These are phyloP conservation scores for Fusarium lyarnte DNA, from an alignment of 2,329 filamentous ascomycete genomes.

Conservation along the genomic window DNA sequence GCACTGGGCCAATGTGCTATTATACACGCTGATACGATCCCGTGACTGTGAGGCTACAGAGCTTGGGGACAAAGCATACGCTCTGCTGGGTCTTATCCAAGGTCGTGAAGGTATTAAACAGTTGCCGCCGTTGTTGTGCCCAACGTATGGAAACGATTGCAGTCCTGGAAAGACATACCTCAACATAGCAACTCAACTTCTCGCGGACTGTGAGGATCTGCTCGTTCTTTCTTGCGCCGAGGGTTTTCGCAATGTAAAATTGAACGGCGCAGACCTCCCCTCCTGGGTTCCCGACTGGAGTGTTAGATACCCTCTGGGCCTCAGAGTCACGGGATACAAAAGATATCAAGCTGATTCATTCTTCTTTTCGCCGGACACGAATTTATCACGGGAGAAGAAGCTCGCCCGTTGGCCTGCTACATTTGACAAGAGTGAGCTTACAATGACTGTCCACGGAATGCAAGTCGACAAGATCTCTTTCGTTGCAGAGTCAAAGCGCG, in stretches of 20 bases:
- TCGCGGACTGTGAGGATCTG: not conserved
- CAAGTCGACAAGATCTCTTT: not conserved
- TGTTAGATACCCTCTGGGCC: not conserved
- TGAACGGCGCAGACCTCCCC: not conserved
- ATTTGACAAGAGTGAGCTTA: not conserved
- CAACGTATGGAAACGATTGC: accelerated
- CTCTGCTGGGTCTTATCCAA: not conserved
- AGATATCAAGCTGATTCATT: not conserved
- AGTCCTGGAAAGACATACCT: not conserved
- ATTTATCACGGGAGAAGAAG: not conserved
- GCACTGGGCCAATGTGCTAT: not conserved
- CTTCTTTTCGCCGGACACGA: not conserved
- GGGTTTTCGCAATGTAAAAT: not conserved
- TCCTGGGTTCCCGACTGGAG: not conserved
- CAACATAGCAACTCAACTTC: not conserved
- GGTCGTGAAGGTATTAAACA: accelerated
- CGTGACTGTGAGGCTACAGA: not conserved
- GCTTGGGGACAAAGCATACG: not conserved
- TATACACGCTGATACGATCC: not conserved
- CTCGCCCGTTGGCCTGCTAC: not conserved
- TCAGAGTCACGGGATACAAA: not conserved
- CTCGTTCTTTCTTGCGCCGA: not conserved
- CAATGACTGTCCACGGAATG: accelerated
- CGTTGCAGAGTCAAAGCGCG: not conserved
- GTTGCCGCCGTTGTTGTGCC: not conserved